Conservation (phyloP, 1,139 yeast species). For the Yamadazyma triangularis region DNA sequence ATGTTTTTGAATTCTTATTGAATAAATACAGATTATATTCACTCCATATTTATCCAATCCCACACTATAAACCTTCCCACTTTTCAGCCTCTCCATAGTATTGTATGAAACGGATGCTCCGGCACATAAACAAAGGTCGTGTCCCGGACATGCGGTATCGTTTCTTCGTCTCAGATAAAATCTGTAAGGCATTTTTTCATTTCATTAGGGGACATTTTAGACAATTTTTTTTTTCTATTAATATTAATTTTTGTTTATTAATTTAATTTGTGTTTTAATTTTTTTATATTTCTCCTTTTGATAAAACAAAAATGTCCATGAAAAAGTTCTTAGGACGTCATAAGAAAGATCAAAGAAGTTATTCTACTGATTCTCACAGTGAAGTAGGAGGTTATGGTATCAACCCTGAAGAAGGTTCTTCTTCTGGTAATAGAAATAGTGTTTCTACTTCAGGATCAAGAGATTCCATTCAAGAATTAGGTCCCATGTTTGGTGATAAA, state of each 20-base stretch:
- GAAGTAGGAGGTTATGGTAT: background rate
- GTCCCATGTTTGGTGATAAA: slow-evolving; percentile 22
- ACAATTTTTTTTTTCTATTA: too few relatives aligned
- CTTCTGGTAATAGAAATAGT: slow-evolving; percentile 13
- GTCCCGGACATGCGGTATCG: too few relatives aligned
- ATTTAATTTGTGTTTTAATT: background rate
- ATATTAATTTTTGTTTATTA: too few relatives aligned
- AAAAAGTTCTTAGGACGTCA: slow-evolving; percentile 18
- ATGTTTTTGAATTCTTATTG: too few relatives aligned
- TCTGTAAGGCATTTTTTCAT: slow-evolving; percentile 8
- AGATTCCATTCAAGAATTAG: slow-evolving; percentile 29
- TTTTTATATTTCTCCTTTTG: background rate
- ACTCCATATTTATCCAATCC: too few relatives aligned
- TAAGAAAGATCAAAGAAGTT: slow-evolving; percentile 8
- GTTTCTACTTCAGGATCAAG: slow-evolving; percentile 28
- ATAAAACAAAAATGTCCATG: slow-evolving; percentile 13
- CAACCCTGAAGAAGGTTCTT: background rate
- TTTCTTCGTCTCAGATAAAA: too few relatives aligned
- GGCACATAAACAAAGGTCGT: too few relatives aligned
- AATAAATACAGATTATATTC: too few relatives aligned
- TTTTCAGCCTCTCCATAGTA: too few relatives aligned
- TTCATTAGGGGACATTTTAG: background rate
- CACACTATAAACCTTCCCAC: too few relatives aligned
- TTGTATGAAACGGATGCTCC: too few relatives aligned
- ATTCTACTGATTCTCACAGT: background rate